Evolutionary conservation across 2,329 filamentous ascomycete species (phyloP).

Genomic region (Sodiomyces alkalinus): DNA sequence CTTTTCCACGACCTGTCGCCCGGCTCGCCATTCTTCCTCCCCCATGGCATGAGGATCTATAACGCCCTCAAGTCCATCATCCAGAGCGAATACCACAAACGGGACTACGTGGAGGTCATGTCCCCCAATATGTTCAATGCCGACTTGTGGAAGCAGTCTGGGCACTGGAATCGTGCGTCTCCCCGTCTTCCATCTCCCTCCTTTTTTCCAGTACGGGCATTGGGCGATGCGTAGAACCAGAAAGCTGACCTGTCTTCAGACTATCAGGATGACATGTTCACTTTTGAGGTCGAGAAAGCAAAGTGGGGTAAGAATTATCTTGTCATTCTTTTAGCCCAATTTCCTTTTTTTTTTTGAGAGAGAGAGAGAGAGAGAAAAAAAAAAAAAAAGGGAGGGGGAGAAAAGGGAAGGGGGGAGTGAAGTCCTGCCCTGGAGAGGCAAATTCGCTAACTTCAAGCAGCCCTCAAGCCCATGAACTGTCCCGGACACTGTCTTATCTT

Average conservation of each 20-base stretch:
- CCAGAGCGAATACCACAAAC: slow-evolving; percentile 77
- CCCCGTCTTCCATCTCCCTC: neutral
- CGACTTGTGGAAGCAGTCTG: slow-evolving; percentile 83
- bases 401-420: no score
- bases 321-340: no score
- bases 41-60: slow-evolving; percentile 86
- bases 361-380: no score
- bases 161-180: slow-evolving; percentile 58
- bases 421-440: no score
- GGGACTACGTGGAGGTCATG: slow-evolving; percentile 88
- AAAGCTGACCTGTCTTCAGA: no score
- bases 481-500: slow-evolving; percentile 88
- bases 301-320: slow-evolving; percentile 30
- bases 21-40: slow-evolving; percentile 82
- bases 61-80: slow-evolving; percentile 75
- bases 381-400: no score
- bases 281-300: slow-evolving; percentile 67
- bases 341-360: no score
- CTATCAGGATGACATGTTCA: slow-evolving; percentile 73
- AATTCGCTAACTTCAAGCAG: slow-evolving; percentile 24
- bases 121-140: slow-evolving; percentile 91
- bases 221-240: no score
- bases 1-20: slow-evolving; percentile 94
- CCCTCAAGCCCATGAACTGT: slow-evolving; percentile 96
- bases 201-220: neutral